phyloP scores from a whole-genome alignment of 345 rosid genomes.

The Conringia planisiliqua region DNA sequence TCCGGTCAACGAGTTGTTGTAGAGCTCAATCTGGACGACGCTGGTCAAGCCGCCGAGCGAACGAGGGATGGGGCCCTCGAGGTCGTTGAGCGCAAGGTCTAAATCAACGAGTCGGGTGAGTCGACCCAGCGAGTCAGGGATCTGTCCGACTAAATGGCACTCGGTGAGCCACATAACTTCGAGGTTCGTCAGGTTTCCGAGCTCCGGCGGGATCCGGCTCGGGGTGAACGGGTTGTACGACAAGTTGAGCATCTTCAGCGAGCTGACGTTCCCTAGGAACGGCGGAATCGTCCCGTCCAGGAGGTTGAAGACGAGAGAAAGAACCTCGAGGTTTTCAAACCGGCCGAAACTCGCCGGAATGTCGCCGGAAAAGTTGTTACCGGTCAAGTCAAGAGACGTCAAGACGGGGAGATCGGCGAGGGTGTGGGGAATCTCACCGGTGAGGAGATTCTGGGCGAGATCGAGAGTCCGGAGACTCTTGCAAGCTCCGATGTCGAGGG shows the following conservation, averaged over 20 bases:
- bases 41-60: conserved; percentile 60
- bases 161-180: conserved; percentile 92
- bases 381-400: conserved; percentile 62
- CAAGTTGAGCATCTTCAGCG: conserved; percentile 70
- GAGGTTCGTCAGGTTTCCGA: conserved; percentile 74
- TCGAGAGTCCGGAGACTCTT: conserved; percentile 58
- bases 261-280: conserved; percentile 57
- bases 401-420: conserved; percentile 57
- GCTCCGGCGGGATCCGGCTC: conserved; percentile 77
- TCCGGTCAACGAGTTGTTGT: conserved; percentile 88
- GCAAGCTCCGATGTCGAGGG: conserved; percentile 60
- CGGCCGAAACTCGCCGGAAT: conserved; percentile 64
- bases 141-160: conserved; percentile 72
- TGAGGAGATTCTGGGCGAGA: conserved; percentile 73
- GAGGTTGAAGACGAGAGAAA: conserved; percentile 76
- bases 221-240: conserved; percentile 84
- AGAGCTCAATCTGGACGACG: conserved; percentile 86
- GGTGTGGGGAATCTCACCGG: conserved; percentile 60
- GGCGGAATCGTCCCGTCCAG: conserved; percentile 68
- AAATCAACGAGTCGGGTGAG: conserved; percentile 68
- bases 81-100: conserved; percentile 72
- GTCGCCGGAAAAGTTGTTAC: conserved; percentile 84
- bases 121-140: conserved; percentile 80
- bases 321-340: conserved; percentile 72
- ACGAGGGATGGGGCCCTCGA: conserved; percentile 65